phyloP scores from a whole-genome alignment of 164 flowering plant species.

The Hamamelis virginiana region DNA sequence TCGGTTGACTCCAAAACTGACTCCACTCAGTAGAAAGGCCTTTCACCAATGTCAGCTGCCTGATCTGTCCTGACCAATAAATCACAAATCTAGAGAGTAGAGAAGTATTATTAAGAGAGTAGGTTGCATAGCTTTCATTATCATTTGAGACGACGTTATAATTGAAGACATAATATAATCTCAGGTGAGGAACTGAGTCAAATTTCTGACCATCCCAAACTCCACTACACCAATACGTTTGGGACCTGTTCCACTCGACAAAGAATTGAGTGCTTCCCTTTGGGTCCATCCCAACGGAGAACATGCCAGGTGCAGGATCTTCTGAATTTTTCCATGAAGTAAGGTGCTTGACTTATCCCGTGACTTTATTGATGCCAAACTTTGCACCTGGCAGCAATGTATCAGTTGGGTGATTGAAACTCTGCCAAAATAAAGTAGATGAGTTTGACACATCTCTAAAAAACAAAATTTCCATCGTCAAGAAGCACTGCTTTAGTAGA shows the following conservation, averaged over 20 bases:
- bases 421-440: neutral
- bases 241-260: neutral
- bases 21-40: neutral
- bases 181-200: neutral
- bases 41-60: neutral
- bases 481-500: neutral
- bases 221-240: slow-evolving; percentile 4
- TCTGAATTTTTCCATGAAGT: neutral
- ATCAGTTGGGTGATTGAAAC: neutral
- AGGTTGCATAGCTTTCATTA: neutral
- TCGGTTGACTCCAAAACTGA: neutral
- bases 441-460: neutral
- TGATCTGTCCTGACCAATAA: slow-evolving; percentile 3
- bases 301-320: slow-evolving; percentile 2
- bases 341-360: no score
- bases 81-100: neutral
- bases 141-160: neutral
- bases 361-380: neutral
- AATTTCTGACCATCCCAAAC: neutral
- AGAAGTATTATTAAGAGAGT: neutral
- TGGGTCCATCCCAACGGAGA: neutral
- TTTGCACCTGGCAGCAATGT: slow-evolving; percentile 5
- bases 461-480: slow-evolving; percentile 4
- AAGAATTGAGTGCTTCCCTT: neutral
- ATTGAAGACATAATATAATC: neutral